Base-by-base conservation (phyloP, 2,329 filamentous ascomycete species). In the Periconia sp. region DNA sequence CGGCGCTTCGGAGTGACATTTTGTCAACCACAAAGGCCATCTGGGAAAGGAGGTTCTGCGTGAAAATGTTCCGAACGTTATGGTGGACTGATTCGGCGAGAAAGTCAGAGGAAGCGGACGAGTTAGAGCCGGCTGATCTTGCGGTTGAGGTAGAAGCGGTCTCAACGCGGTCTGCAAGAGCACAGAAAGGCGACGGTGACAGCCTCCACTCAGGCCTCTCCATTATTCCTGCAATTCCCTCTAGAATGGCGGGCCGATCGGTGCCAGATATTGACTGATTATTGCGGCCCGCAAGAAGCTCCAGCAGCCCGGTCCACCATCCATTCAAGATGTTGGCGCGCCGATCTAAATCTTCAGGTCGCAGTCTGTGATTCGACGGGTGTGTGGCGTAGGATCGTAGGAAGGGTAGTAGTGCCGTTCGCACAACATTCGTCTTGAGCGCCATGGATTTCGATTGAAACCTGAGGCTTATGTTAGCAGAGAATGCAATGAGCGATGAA, bases 1-100 rank as follows among this genome's bases (percentile, higher is more conserved):
- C 81, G 8, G 84, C 83, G 59, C 90, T 87, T 35, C 89, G 83
- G 59, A 89, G 76, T 12, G 89, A 91, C 84, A 96, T 87, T 64
- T 90, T 92, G 40, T 94, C 89, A 5, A 95, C 86, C n/a, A 91
- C 87, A 52, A 94, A 87, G 2, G 82, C 79, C 83, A 96, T 88
- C 61, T 96, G 92, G 26, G 86, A 84, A 29, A 90, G 79, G 22
- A 96, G 73, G 54, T 94, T 95, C 52, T 88, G 81, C 23, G 87
- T 81, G 66, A 95, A 95, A 70, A 91, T 92, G 61, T 89, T 92
- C 45, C 88, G 84, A 17, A 96, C 85, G 59, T 95, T 96, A 70
- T 95, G 90, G 61, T 91, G 85, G 9, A 92, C 87, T 4, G 90
- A 94, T 61, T 86, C 78, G 39, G 86, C 77, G 42, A 89, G 73